These are phyloP conservation scores for Sicyos baderoa DNA, from an alignment of 306 rosid species.

Conservation along the genomic window DNA sequence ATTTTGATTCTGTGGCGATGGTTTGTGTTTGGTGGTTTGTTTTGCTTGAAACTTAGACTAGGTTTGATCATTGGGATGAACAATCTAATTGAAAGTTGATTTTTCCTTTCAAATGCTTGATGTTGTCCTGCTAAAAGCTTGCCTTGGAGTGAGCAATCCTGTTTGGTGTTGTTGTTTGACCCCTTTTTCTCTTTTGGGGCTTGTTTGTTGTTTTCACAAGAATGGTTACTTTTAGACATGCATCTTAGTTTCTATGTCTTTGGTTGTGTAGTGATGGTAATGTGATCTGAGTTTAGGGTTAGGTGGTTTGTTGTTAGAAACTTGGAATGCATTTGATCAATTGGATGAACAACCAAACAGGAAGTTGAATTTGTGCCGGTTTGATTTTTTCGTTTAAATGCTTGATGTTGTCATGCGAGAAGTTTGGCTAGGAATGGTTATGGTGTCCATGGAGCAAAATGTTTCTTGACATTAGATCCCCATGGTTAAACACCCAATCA, in stretches of 20 bases:
- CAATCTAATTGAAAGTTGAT: neutral
- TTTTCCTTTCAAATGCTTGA: neutral
- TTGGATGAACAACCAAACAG: neutral
- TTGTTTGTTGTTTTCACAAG: constrained; percentile 3
- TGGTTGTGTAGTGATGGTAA: neutral
- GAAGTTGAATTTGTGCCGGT: neutral
- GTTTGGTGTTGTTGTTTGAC: neutral
- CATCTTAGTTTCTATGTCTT: neutral
- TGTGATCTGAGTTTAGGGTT: neutral
- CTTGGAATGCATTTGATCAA: neutral
- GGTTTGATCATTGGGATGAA: neutral
- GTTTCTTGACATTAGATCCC: neutral
- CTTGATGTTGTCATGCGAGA: neutral
- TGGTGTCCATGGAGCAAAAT: neutral
- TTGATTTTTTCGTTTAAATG: neutral
- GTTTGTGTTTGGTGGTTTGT: neutral
- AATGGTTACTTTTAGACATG: neutral
- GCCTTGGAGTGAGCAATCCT: neutral
- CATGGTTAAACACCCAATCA: no score
- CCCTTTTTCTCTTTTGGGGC: neutral
- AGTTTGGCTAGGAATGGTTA: neutral
- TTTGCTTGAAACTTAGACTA: neutral
- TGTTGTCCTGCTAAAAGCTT: constrained; percentile 1
- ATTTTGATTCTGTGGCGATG: constrained; percentile 1
- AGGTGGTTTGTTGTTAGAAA: constrained; percentile 10